A percentile compares a stretch with the other conserved stretches of the same genome.
Conservation (phyloP, 2,329 filamentous ascomycete genomes). For the Pseudogymnoascus sp. region DNA sequence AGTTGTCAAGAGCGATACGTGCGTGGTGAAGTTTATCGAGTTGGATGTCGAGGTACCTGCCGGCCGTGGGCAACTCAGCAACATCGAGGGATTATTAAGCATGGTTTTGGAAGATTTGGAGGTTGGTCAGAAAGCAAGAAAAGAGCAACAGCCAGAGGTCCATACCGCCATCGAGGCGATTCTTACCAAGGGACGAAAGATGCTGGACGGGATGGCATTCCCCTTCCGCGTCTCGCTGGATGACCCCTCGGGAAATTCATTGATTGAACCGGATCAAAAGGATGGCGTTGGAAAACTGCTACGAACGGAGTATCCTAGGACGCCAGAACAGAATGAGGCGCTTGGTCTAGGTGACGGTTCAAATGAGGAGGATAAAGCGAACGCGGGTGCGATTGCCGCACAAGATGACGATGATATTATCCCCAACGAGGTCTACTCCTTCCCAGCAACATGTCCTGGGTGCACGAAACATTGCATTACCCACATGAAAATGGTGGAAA, state of each 20-base stretch:
- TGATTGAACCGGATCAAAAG: slow-evolving; percentile 81
- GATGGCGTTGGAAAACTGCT: slow-evolving; percentile 81
- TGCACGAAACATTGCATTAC: slow-evolving; percentile 81
- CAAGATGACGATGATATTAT: slow-evolving; percentile 68
- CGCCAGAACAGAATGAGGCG: slow-evolving; percentile 75
- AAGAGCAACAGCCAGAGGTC: slow-evolving; percentile 69
- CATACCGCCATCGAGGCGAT: slow-evolving; percentile 71
- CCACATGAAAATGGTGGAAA: slow-evolving; percentile 98
- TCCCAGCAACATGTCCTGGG: slow-evolving; percentile 85
- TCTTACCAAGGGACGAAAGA: slow-evolving; percentile 65
- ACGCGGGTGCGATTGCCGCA: slow-evolving; percentile 34
- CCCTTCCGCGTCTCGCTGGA: slow-evolving; percentile 86
- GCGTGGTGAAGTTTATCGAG: slow-evolving; percentile 79
- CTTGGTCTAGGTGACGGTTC: slow-evolving; percentile 68
- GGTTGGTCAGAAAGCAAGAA: slow-evolving; percentile 74
- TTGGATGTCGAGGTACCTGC: slow-evolving; percentile 89
- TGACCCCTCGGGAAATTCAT: slow-evolving; percentile 91
- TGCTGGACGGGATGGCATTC: slow-evolving; percentile 70
- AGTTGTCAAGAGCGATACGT: slow-evolving; percentile 87
- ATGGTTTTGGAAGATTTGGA: slow-evolving; percentile 76
- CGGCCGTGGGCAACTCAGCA: slow-evolving; percentile 85
- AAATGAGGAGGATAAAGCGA: slow-evolving; percentile 41
- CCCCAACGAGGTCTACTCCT: slow-evolving; percentile 86
- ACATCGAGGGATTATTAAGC: slow-evolving; percentile 79
- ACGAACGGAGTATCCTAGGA: slow-evolving; percentile 76